A percentile compares a stretch with the other conserved stretches of the same genome.
Evolutionary conservation across 225 moss, liverwort and hornwort genomes (phyloP).

Genomic region (Marchantia polymorpha): DNA sequence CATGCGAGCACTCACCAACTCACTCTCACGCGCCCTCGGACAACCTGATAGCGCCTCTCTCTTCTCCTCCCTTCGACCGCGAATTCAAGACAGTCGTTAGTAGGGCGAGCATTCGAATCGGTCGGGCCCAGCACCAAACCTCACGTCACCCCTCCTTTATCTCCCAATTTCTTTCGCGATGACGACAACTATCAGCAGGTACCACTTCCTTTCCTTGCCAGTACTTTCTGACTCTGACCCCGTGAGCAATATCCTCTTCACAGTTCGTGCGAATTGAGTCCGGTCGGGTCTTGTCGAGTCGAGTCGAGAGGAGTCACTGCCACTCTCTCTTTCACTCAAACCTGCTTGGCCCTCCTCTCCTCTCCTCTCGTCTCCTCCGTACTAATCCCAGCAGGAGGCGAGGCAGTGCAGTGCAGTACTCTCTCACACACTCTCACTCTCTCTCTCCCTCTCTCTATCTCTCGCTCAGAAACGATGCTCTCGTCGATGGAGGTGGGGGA

Average conservation of each 20-base stretch:
- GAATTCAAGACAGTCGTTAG: not conserved
- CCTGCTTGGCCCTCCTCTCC: not conserved
- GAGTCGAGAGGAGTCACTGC: not conserved
- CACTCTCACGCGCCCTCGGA: not conserved
- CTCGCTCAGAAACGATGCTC: not conserved
- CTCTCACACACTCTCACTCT: no score
- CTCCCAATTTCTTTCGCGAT: not conserved
- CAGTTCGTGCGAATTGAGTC: not conserved
- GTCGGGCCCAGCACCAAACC: not conserved
- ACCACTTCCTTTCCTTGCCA: not conserved
- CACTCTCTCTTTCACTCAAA: not conserved
- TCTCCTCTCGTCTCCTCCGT: not conserved
- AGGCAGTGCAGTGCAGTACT: no score
- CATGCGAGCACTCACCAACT: not conserved
- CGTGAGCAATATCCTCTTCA: not conserved
- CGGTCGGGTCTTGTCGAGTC: not conserved
- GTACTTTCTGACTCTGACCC: slow-evolving; percentile 14
- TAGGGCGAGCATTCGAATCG: no score
- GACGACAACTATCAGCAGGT: not conserved
- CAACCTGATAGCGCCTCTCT: not conserved
- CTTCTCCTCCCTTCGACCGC: not conserved
- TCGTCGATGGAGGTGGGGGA: not conserved
- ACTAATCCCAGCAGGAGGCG: no score
- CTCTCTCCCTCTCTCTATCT: no score
- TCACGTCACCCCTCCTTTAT: not conserved